Percentiles rank a stretch among this genome's conserved stretches.
phyloP scores from a whole-genome alignment of 352 stramenopile species.

The Phytopythium delawarense region DNA sequence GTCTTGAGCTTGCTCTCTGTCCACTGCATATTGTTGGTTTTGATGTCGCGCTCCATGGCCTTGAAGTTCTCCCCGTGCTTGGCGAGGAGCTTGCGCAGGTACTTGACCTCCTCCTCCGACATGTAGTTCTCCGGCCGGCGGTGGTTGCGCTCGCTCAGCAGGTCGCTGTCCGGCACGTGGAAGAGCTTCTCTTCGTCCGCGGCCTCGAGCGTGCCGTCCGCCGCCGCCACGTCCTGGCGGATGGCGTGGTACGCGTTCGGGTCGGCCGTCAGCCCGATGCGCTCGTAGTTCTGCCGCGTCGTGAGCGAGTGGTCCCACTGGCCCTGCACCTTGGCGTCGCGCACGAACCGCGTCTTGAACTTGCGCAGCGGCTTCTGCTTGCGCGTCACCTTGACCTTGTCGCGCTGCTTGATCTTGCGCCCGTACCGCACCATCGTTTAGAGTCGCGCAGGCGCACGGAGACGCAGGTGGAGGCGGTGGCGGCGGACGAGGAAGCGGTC shows the following conservation, averaged over 20 bases:
- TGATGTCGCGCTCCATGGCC: conserved; percentile 80
- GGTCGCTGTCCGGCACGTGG: conserved; percentile 75
- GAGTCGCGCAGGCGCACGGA: neutral
- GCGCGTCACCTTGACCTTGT: conserved; percentile 59
- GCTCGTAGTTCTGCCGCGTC: conserved; percentile 76
- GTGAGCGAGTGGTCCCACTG: conserved; percentile 81
- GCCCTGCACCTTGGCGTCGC: conserved; percentile 62
- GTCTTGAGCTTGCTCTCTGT: conserved; percentile 65
- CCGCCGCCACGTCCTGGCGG: conserved; percentile 36
- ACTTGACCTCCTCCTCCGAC: conserved; percentile 74
- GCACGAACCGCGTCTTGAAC: conserved; percentile 73
- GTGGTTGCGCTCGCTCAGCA: conserved; percentile 70
- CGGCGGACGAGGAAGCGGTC: neutral
- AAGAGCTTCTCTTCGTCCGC: conserved; percentile 53
- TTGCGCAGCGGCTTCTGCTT: conserved; percentile 71
- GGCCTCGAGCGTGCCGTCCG: conserved; percentile 46
- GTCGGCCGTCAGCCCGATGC: conserved; percentile 61
- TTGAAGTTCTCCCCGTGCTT: conserved; percentile 74
- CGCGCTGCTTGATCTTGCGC: conserved; percentile 59
- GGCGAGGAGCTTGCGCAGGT: conserved; percentile 60
- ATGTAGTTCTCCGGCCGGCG: conserved; percentile 71
- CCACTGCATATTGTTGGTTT: conserved; percentile 85
- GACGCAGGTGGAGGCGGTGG: neutral
- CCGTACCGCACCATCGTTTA: conserved; percentile 38
- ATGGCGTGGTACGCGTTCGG: conserved; percentile 59